Evolutionary conservation across 2,329 filamentous ascomycete species (phyloP).

Genomic region (Aureobasidium sp.): DNA sequence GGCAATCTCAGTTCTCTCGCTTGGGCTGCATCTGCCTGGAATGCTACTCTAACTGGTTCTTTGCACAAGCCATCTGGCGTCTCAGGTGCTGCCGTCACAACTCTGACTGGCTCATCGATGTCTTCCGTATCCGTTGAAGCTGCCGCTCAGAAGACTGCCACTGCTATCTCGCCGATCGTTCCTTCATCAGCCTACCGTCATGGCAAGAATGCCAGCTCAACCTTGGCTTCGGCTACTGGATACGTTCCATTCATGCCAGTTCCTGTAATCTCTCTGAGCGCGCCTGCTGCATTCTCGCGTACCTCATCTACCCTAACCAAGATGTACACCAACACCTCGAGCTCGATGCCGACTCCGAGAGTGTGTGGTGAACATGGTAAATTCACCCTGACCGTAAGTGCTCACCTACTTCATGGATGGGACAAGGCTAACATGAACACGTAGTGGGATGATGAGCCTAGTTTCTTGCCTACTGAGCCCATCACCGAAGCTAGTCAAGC

Average conservation of each 20-base stretch:
- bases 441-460: slow-evolving; percentile 29
- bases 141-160: background rate
- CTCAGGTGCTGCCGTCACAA: background rate
- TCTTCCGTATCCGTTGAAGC: background rate
- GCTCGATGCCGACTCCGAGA: slow-evolving; percentile 7
- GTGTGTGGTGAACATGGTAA: slow-evolving; percentile 38
- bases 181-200: background rate
- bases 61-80: background rate
- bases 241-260: background rate
- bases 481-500: slow-evolving; percentile 26
- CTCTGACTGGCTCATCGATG: background rate
- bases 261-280: background rate
- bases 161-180: background rate
- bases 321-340: slow-evolving; percentile 4
- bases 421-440: slow-evolving; percentile 16
- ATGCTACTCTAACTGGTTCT: background rate
- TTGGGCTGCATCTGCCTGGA: background rate
- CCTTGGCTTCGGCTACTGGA: background rate
- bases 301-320: background rate
- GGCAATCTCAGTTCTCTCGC: background rate
- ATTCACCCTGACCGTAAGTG: slow-evolving; percentile 27
- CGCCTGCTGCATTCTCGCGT: background rate
- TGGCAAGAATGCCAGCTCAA: background rate
- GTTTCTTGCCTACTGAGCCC: slow-evolving; percentile 23
- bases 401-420: slow-evolving; percentile 17